phyloP scores from a whole-genome alignment of 2,329 filamentous ascomycete species.

The Fusarium pseudocircinatum region DNA sequence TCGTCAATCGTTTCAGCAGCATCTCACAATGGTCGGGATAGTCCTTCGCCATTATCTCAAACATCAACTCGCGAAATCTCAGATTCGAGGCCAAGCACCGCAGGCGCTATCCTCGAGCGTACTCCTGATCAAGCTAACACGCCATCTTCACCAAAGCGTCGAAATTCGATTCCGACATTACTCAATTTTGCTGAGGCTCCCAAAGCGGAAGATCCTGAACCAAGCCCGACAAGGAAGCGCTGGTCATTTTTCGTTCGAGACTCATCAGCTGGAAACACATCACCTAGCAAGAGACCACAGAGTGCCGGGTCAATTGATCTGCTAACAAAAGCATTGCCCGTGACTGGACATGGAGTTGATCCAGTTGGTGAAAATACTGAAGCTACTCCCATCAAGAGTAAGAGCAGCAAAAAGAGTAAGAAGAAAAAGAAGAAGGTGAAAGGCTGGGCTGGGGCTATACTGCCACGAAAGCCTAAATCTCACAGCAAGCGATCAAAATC shows the following conservation, averaged over 20 bases:
- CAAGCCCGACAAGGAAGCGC: conserved; percentile 65
- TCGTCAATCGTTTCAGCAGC: conserved; percentile 77
- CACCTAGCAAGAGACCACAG: conserved; percentile 58
- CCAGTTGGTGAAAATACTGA: conserved; percentile 36
- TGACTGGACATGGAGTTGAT: conserved; percentile 51
- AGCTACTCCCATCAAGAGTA: conserved; percentile 32
- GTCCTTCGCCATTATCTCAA: conserved; percentile 49
- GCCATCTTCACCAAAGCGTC: conserved; percentile 56
- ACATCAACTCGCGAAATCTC: conserved; percentile 53
- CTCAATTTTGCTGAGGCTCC: conserved; percentile 52
- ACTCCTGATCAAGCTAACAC: conserved; percentile 36
- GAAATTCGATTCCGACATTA: conserved; percentile 69
- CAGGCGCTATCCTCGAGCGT: conserved; percentile 73
- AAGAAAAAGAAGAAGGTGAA: conserved; percentile 75
- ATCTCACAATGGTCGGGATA: conserved; percentile 54
- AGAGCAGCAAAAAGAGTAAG: conserved; percentile 49
- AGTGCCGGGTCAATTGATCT: conserved; percentile 59
- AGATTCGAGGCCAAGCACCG: conserved; percentile 72
- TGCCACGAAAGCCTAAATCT: conserved; percentile 69
- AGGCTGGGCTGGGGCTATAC: conserved; percentile 73
- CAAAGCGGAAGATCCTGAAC: conserved; percentile 49
- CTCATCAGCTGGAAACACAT: conserved; percentile 56
- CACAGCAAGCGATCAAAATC: conserved; percentile 55
- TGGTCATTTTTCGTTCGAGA: conserved; percentile 73
- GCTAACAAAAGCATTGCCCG: conserved; percentile 44